Conservation (phyloP, 768 basidiomycete species). For the Phylloporus sp. region DNA sequence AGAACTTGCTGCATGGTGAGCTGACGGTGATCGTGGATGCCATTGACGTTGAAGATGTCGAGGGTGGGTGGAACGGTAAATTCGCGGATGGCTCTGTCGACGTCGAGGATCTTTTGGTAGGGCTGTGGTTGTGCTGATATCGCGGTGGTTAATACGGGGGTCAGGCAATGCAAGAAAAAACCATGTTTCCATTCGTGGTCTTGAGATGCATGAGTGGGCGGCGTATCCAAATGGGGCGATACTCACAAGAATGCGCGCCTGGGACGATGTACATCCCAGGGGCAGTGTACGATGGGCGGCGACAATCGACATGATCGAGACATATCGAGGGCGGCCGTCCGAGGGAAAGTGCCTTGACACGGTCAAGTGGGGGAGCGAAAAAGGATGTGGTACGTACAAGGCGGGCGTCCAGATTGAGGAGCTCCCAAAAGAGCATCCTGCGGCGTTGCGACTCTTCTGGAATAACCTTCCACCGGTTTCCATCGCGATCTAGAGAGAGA, state of each 20-base stretch:
- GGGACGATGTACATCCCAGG: constrained; percentile 30
- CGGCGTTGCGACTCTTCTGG: constrained; percentile 72
- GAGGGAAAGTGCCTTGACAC: constrained; percentile 57
- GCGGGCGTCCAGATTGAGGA: constrained; percentile 64
- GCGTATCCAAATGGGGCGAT: constrained; percentile 5
- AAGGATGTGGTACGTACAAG: constrained; percentile 45
- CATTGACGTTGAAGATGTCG: constrained; percentile 38
- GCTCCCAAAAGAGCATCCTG: constrained; percentile 69
- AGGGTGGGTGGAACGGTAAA: constrained; percentile 52
- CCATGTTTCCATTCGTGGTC: constrained; percentile 71
- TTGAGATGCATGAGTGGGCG: constrained; percentile 24
- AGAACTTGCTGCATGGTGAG: constrained; percentile 63
- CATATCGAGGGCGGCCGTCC: constrained; percentile 69
- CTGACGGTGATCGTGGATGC: constrained; percentile 43
- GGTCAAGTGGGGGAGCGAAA: constrained; percentile 12
- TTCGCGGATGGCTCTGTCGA: constrained; percentile 55
- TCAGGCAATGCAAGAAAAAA: constrained; percentile 61
- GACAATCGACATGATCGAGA: constrained; percentile 62
- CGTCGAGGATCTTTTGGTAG: constrained; percentile 48
- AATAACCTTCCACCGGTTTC: constrained; percentile 57
- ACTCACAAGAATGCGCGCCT: constrained; percentile 29
- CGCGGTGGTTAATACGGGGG: constrained; percentile 58
- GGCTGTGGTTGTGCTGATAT: constrained; percentile 48
- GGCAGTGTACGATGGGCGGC: constrained; percentile 33
- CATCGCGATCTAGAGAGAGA: constrained; percentile 56